These are phyloP conservation scores for Citrus inodora DNA, from an alignment of 345 rosid genomes.

Conservation along the genomic window DNA sequence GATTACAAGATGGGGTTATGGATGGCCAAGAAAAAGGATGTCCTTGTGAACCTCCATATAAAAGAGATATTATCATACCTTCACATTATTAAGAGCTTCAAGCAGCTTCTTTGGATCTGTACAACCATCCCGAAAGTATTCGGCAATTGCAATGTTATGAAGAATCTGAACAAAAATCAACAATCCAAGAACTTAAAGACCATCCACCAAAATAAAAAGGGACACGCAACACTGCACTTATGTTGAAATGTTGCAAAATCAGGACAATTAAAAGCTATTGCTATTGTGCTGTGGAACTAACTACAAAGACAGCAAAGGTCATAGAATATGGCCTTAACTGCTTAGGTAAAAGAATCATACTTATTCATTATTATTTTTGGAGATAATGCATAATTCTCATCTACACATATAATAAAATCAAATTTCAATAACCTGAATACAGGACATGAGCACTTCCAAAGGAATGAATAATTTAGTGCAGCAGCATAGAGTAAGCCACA, in stretches of 20 bases:
- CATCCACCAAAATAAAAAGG: background rate
- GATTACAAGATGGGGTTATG: background rate
- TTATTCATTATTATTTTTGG: no score
- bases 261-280: background rate
- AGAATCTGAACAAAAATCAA: slow-evolving; percentile 50
- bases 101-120: slow-evolving; percentile 73
- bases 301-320: background rate
- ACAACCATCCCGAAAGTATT: slow-evolving; percentile 68
- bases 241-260: background rate
- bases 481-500: background rate
- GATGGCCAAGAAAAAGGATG: background rate
- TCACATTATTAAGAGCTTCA: slow-evolving; percentile 60
- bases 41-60: background rate
- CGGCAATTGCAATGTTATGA: slow-evolving; percentile 87
- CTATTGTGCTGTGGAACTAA: background rate
- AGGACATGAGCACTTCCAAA: background rate
- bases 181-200: slow-evolving; percentile 15
- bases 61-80: slow-evolving; percentile 39
- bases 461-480: background rate
- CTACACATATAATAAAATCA: background rate
- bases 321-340: background rate
- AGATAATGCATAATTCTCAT: background rate
- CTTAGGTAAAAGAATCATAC: background rate
- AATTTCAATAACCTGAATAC: background rate
- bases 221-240: background rate